Evolutionary conservation across 192 early-diverging fungal species (phyloP), one percentile per base, ranked within the genome.

Genomic region (Coemansia sp.): DNA sequence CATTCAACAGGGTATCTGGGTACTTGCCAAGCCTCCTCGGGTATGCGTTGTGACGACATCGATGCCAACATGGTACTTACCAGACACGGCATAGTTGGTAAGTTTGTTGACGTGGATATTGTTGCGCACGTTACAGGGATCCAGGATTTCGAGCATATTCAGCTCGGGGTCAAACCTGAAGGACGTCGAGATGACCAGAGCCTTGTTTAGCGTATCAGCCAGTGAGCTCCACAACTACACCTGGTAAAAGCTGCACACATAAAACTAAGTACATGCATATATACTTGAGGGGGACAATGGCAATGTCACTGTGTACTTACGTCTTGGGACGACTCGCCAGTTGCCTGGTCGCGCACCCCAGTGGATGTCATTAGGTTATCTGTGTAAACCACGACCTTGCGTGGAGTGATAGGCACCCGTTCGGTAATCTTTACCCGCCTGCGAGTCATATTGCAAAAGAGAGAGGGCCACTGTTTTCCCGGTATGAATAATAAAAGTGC

Each of bases 361-460:
- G 72, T 72, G 13, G 76, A 75, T 3, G 81, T 80, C 78, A 79
- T 84, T 31, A 84, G 64, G 63, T 84, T 84, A 64, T 84, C 74
- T n/a, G 78, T 80, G 55, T 84, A 84, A 22, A 84, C 75, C 18
- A 84, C 69, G n/a, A 84, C 77, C 52, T 84, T 84, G 40, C 82
- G 73, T 43, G 82, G 82, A 34, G 81, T 83, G 34, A 70, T 83
- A 24, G 81, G 81, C 58, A 78, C 76, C 44, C 58, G 62, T 49
- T 83, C 81, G 0, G 76, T 83, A 44, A 83, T 75, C 27, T 74
- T 73, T 64, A 73, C 76, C 52, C 75, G 72, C 68, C 76, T 83
- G 63, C 81, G 81, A 18, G 75, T 66, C 76, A 83, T 78, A 39
- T 34, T 69, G n/a, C 13, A 39, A 16, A 40, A 12, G 12, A 33